A percentile compares a stretch with the other conserved stretches of the same genome.
Evolutionary conservation across 75 land plant species (phyloP).

Genomic region (Ceratopteris richardii): DNA sequence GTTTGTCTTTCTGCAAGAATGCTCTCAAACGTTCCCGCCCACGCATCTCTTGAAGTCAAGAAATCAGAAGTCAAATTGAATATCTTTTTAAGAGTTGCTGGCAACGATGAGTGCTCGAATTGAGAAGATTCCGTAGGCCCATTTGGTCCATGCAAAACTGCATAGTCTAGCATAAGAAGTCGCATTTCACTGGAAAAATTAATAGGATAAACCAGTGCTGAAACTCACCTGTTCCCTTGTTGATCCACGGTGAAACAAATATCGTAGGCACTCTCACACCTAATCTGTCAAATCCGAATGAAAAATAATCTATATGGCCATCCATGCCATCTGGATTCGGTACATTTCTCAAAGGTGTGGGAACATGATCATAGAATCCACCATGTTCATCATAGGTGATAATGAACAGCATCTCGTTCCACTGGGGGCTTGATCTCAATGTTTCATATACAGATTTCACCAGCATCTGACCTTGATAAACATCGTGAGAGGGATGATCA

Average conservation of each 20-base stretch:
- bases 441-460: constrained; percentile 75
- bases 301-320: constrained; percentile 38
- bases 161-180: background rate
- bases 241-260: constrained; percentile 87
- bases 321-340: constrained; percentile 63
- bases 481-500: constrained; percentile 90
- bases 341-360: constrained; percentile 55
- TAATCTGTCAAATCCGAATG: constrained; percentile 58
- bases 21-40: constrained; percentile 92
- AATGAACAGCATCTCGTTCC: constrained; percentile 67
- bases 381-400: constrained; percentile 70
- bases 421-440: constrained; percentile 66
- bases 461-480: constrained; percentile 59
- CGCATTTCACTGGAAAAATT: no score
- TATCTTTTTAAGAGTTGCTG: constrained; percentile 89
- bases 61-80: constrained; percentile 64
- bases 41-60: constrained; percentile 81
- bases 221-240: constrained; percentile 74
- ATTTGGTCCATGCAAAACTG: constrained; percentile 59
- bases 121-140: constrained; percentile 73
- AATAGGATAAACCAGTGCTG: no score
- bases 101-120: constrained; percentile 87
- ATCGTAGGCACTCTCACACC: constrained; percentile 81
- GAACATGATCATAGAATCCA: constrained; percentile 73
- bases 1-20: constrained; percentile 34